Base-by-base conservation (phyloP, 495 filamentous ascomycete species). In the Penicillium riverlandense region DNA sequence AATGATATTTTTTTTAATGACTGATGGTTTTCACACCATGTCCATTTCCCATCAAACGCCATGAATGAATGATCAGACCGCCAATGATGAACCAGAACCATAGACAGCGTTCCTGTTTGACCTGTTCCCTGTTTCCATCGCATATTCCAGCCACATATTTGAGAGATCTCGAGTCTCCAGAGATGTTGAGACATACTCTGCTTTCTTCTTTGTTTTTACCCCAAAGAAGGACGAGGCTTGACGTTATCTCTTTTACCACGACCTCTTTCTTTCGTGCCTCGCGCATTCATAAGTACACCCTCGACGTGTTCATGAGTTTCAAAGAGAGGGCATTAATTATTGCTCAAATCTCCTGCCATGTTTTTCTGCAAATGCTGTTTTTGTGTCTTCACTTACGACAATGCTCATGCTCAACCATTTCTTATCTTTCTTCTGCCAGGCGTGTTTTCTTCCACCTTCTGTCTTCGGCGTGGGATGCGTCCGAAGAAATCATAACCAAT, bases 41-140 rank as follows among this genome's bases (percentile, higher is more conserved):
- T 22, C 22, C 22, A 22, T 22, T 22, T 4, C 22, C 22, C 22
- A 22, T 22, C 22, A 22, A 22, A 6, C 44, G 49, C 41, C 36
- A 57, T 53, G 56, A 55, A 46, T 52, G 47, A 49, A 59, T 54
- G 56, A 57, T 48, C 33, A 30, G 40, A 37, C 22, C 46, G 41
- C 48, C 33, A 49, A 36, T 53, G 49, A 52, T 44, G 53, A 59
- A 57, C 50, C 45, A 54, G 53, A 59, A 57, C 50, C 45, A 54
- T 54, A 54, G 50, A 59, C 44, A 54, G 56, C 53, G 50, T 58
- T 52, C 13, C 11, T 46, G 41, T 51, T 48, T 40, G 36, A 44
- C 47, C 49, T 54, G 41, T 58, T 56, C 46, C 50, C 46, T 32
- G 36, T 30, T 48, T 52, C 32, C 32, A 34, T 12, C 32, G 10